Percentiles rank a stretch among this genome's conserved stretches.
Conservation (phyloP, 148 eudicot genomes). For the Gaultheria prostrata region DNA sequence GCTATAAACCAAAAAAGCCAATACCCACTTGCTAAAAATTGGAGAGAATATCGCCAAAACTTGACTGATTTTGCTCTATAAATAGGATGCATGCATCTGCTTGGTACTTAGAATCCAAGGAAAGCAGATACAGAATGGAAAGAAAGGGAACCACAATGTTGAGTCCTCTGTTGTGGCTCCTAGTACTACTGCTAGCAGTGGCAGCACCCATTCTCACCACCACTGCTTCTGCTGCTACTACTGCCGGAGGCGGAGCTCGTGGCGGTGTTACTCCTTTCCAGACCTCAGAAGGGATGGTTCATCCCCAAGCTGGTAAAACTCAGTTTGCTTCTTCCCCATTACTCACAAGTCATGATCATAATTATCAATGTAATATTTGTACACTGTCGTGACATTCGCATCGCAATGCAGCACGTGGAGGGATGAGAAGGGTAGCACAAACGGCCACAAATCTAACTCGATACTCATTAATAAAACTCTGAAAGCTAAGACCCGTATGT, state of each 20-base stretch:
- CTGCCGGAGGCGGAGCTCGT: neutral
- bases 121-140: neutral
- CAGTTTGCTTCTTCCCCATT: neutral
- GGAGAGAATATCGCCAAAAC: neutral
- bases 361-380: neutral
- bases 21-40: neutral
- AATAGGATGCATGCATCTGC: neutral
- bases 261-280: neutral
- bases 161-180: neutral
- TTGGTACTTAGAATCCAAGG: neutral
- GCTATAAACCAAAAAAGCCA: neutral
- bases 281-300: neutral
- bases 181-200: neutral
- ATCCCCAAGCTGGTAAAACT: slow-evolving; percentile 9
- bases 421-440: neutral
- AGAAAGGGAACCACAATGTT: neutral
- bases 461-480: neutral
- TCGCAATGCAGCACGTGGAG: neutral
- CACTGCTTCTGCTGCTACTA: neutral
- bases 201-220: neutral
- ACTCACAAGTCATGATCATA: neutral
- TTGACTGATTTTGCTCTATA: neutral
- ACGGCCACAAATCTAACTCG: neutral
- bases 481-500: neutral
- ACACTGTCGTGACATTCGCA: neutral